Evolutionary conservation across 345 rosid genomes (phyloP), one percentile per base, ranked within the genome.

Genomic region (Euphorbia peplus): DNA sequence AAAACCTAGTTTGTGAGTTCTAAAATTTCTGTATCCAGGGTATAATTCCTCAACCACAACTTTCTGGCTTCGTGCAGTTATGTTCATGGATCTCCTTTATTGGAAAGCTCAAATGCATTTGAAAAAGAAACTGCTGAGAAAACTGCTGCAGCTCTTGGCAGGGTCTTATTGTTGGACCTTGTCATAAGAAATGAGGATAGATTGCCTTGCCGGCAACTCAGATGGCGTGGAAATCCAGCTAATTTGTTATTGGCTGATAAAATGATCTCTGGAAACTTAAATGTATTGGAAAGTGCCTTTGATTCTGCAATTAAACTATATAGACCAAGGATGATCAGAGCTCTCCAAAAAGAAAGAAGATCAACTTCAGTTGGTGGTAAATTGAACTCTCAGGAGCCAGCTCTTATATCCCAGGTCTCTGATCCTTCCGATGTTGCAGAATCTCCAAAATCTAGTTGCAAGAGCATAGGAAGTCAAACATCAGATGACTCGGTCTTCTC

Each of bases 161-260:
- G 93, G 83, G 82, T 91, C 75, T 82, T 95, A 77, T 75, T 95
- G 83, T 69, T 95, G 85, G 98, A 95, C 82, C 96, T 95, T 75
- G 86, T 95, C 60, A 90, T 91, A 70, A 85, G 99, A 79, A 95
- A 95, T 70, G 99, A 95, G 79, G 99, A 95, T 80, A 85, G 99
- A 66, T 83, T 95, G 66, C 96, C 96, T 73, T 95, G 97, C 75
- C 99, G 86, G 67, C 85, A 91, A 68, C 90, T 95, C 55, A 79
- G 93, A 72, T 95, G 99, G 99, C 98, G 99, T 47, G 99, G 99
- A 55, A 95, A 95, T 87, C 83, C 96, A 15, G 90, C 97, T 68
- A 95, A 95, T 83, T 76, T 95, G 53, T 83, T 95, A 80, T 73
- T 86, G 77, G 86, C 99, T 8, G 98, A 95, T 61, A 86, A 86